Conservation (phyloP, 805 yeast genomes). For the Schwanniomyces pseudopolymorphus region DNA sequence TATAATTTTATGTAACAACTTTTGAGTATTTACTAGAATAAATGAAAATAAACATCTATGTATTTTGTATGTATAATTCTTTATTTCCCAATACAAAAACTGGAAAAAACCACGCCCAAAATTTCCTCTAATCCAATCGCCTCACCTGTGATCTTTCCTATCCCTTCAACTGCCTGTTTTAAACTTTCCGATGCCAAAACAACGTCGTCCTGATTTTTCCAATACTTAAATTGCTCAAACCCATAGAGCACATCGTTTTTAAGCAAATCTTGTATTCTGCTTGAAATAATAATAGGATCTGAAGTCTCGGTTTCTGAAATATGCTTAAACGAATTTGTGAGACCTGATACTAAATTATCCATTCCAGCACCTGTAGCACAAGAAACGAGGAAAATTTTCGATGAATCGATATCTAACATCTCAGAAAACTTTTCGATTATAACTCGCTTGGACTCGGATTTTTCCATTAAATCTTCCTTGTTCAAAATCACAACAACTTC, state of each 20-base stretch:
- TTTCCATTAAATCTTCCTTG: conserved; percentile 52
- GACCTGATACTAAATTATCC: conserved; percentile 34
- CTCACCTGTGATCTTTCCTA: conserved; percentile 90
- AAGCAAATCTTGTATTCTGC: conserved; percentile 73
- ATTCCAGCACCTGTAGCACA: conserved; percentile 63
- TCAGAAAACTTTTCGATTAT: conserved; percentile 4
- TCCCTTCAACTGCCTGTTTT: conserved; percentile 73
- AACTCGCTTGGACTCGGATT: neutral
- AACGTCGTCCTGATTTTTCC: conserved; percentile 59
- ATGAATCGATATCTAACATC: conserved; percentile 12
- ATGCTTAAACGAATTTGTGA: conserved; percentile 48
- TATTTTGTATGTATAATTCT: too few relatives aligned
- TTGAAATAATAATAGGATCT: conserved; percentile 72
- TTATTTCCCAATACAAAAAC: conserved; percentile 91
- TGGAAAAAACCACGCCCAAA: conserved; percentile 85
- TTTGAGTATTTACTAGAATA: conserved; percentile 7
- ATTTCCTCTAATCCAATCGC: conserved; percentile 88
- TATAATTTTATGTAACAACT: conserved; percentile 28
- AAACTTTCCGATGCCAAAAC: conserved; percentile 80
- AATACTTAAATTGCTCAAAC: conserved; percentile 57
- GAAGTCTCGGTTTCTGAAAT: conserved; percentile 50
- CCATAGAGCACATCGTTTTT: conserved; percentile 76
- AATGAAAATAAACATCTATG: neutral
- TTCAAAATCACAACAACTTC: conserved; percentile 52
- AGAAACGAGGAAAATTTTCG: conserved; percentile 45